phyloP scores from a whole-genome alignment of 1,284 basidiomycete species.

The Phellopilus nigrolimitatus region DNA sequence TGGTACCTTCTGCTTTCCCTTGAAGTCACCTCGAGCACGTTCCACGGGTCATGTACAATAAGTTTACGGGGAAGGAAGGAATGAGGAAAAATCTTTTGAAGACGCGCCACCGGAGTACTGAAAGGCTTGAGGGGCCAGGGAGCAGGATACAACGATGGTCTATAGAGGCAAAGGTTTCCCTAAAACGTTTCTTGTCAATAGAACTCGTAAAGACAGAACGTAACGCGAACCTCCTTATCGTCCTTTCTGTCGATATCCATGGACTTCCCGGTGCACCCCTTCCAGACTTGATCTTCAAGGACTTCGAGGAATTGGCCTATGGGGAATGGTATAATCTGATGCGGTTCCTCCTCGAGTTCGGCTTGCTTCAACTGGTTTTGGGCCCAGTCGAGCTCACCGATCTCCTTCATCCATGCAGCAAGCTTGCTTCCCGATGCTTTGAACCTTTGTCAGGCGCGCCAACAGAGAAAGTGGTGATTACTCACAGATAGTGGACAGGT shows the following conservation, averaged over 20 bases:
- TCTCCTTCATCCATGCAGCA: constrained; percentile 29
- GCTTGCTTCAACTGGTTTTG: constrained; percentile 33
- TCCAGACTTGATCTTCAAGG: constrained; percentile 23
- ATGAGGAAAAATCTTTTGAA: constrained; percentile 23
- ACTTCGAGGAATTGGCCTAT: constrained; percentile 27
- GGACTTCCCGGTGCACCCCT: constrained; percentile 9
- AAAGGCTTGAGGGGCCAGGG: constrained; percentile 34
- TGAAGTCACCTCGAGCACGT: constrained; percentile 19
- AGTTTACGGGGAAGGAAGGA: constrained; percentile 26
- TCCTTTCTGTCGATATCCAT: constrained; percentile 9
- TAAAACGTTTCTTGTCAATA: not conserved
- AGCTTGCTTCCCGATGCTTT: constrained; percentile 35
- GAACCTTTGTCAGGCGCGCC: not conserved
- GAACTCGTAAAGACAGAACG: not conserved
- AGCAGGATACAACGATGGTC: constrained; percentile 30
- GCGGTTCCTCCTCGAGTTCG: constrained; percentile 35
- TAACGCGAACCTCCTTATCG: constrained; percentile 2
- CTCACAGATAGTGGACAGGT: constrained; percentile 23
- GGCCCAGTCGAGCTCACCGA: constrained; percentile 33
- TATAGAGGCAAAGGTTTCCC: constrained; percentile 25
- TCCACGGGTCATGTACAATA: constrained; percentile 27
- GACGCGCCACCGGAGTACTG: constrained; percentile 15
- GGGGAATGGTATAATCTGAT: constrained; percentile 28
- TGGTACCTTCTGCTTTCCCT: not conserved
- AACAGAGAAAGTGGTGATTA: not conserved